These are phyloP conservation scores for Sphagnum magellanicum DNA, from an alignment of 228 moss, liverwort and hornwort genomes.

Conservation along the genomic window DNA sequence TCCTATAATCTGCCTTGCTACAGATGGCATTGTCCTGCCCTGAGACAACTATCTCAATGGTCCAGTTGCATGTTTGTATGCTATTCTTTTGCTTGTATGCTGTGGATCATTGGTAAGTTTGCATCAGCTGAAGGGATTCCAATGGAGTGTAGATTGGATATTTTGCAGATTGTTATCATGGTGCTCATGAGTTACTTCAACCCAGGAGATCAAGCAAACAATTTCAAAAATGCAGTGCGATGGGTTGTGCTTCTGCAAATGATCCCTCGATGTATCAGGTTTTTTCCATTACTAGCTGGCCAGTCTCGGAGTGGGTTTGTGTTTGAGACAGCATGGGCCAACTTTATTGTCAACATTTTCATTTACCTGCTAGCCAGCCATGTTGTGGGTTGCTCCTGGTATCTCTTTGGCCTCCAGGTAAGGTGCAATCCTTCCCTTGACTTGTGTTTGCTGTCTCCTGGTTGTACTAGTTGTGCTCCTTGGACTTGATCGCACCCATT, in stretches of 20 bases:
- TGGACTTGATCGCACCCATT: background rate
- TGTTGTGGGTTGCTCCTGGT: slow-evolving; percentile 85
- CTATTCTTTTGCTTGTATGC: too few relatives aligned
- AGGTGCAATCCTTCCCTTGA: background rate
- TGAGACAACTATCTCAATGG: too few relatives aligned
- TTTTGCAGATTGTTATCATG: slow-evolving; percentile 64
- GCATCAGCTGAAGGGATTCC: too few relatives aligned
- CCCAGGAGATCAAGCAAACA: slow-evolving; percentile 35
- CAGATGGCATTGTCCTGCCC: background rate
- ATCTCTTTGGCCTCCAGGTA: slow-evolving; percentile 79
- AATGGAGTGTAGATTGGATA: background rate
- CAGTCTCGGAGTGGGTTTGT: slow-evolving; percentile 62
- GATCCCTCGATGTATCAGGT: slow-evolving; percentile 56
- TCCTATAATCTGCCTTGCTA: background rate
- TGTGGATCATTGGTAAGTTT: too few relatives aligned
- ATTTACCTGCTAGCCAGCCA: slow-evolving; percentile 70
- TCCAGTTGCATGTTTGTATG: too few relatives aligned
- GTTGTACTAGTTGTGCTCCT: background rate
- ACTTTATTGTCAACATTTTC: slow-evolving; percentile 72
- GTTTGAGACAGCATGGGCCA: slow-evolving; percentile 88
- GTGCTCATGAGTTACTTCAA: slow-evolving; percentile 35
- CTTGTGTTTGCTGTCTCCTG: background rate
- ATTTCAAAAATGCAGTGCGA: slow-evolving; percentile 53
- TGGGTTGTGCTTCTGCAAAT: slow-evolving; percentile 61
- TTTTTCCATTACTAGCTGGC: slow-evolving; percentile 50